Base-by-base conservation (phyloP, 1,284 basidiomycete genomes). In the Pyrrhoderma lamaoense region DNA sequence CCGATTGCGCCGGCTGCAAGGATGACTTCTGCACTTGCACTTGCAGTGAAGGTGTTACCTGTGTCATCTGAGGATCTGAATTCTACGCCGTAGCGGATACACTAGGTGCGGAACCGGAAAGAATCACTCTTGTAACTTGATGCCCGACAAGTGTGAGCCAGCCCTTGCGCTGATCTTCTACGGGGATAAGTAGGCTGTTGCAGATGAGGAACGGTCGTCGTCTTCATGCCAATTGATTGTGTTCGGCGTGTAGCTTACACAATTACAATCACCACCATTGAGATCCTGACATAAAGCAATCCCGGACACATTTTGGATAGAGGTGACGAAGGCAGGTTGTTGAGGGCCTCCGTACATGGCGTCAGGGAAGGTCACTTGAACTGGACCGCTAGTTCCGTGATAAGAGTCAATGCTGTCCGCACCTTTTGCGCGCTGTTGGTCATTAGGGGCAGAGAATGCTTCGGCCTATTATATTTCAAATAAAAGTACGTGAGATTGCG, bases 111-210 rank as follows among this genome's bases (percentile, higher is more conserved):
- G 53, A 36, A 2, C 49, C 49, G 18, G 22, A 21, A 44, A 57
- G 62, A 1, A 61, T 22, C n/a, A 64, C 40, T 39, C 56, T 58
- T 8, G 58, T 59, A 9, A 60, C 68, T 37, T 63, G 63, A 19
- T 68, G 63, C 9, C 62, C 58, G 8, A 65, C 62, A 9, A 75
- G 63, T 14, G 70, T 64, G 22, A 67, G 61, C 59, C 71, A 62
- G 45, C 67, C 69, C 2, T 57, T 49, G 13, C 71, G 63, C 3
- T 37, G 22, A 22, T 56, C 53, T 54, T 70, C 64, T 8, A 73
- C 63, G 0, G 72, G 0, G 67, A 62, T 25, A 68, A 66, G 61
- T 74, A 75, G 2, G 71, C 70, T 1, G 67, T 63, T 8, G 70
- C 70, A 1, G 73, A 66, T 4, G 69, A 71, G 2, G 65, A 67